These are phyloP conservation scores for Ligustrum vulgare DNA, from an alignment of 257 asterid species.

Conservation along the genomic window DNA sequence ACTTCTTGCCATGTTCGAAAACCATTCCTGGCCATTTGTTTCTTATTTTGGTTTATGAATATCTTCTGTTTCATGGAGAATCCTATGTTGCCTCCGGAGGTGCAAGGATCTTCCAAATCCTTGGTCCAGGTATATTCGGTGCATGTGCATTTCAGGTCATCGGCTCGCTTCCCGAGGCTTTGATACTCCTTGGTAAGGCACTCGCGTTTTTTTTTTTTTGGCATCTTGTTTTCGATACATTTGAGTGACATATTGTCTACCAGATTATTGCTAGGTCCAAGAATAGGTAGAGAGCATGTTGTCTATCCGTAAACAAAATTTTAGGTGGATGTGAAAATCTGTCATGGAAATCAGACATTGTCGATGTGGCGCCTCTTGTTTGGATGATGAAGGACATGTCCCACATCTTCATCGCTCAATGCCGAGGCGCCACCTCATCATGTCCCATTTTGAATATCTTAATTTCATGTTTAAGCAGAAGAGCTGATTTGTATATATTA, in stretches of 20 bases:
- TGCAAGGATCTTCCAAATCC: conserved; percentile 46
- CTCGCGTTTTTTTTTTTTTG: neutral
- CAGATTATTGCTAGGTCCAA: neutral
- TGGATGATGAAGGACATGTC: no score
- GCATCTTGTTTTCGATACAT: neutral
- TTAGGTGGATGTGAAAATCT: neutral
- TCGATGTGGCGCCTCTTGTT: no score
- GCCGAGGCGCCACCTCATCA: no score
- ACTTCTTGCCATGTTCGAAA: conserved; percentile 49
- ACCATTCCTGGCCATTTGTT: conserved; percentile 40
- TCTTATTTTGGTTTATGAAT: conserved; percentile 47
- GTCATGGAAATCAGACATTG: no score
- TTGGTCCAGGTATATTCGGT: conserved; percentile 61
- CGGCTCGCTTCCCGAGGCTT: conserved; percentile 50
- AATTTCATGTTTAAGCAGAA: no score
- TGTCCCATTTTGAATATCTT: no score
- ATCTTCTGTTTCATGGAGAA: conserved; percentile 45
- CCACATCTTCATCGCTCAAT: no score
- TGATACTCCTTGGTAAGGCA: conserved; percentile 47
- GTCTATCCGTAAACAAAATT: no score
- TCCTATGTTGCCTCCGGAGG: conserved; percentile 46
- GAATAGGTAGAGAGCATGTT: no score
- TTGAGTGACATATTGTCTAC: neutral
- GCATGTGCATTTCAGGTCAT: conserved; percentile 57
- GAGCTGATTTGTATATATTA: neutral